Evolutionary conservation across 805 yeast genomes (phyloP).

Genomic region (Suhomyces prunicola): DNA sequence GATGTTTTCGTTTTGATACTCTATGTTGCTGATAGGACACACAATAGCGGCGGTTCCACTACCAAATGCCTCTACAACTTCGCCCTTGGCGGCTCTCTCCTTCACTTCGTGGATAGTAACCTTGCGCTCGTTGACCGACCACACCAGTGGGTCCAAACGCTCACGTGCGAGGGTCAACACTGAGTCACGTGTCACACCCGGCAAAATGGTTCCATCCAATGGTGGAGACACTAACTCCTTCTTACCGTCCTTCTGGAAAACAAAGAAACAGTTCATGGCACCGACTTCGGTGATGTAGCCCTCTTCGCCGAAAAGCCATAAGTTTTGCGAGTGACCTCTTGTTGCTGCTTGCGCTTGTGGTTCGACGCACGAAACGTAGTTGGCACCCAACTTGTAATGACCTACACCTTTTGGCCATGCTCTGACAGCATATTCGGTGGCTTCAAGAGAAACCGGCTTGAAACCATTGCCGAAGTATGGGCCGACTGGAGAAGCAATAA

Average conservation of each 20-base stretch:
- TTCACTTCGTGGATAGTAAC: conserved; percentile 77
- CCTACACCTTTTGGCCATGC: conserved; percentile 99
- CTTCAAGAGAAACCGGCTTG: conserved; percentile 91
- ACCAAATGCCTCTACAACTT: conserved; percentile 91
- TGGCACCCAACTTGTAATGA: conserved; percentile 93
- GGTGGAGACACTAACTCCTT: conserved; percentile 95
- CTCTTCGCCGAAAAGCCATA: conserved; percentile 94
- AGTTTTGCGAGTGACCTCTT: conserved; percentile 90
- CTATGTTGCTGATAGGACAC: conserved; percentile 85
- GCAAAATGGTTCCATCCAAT: conserved; percentile 92
- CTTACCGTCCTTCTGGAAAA: conserved; percentile 72
- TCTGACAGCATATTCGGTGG: conserved; percentile 92
- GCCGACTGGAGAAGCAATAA: conserved; percentile 29
- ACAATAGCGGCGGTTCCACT: conserved; percentile 98
- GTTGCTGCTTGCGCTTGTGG: conserved; percentile 88
- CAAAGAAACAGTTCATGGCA: conserved; percentile 93
- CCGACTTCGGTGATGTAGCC: conserved; percentile 90
- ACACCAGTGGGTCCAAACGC: conserved; percentile 67
- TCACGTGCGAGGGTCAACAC: conserved; percentile 72
- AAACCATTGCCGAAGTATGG: conserved; percentile 74
- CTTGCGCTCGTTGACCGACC: conserved; percentile 82
- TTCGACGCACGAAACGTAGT: conserved; percentile 91
- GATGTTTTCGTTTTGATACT: conserved; percentile 70
- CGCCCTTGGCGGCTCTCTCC: conserved; percentile 73
- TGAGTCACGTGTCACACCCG: conserved; percentile 97